Evolutionary conservation across 495 filamentous ascomycete species (phyloP).

Genomic region (Saxispiralis lemnorum): DNA sequence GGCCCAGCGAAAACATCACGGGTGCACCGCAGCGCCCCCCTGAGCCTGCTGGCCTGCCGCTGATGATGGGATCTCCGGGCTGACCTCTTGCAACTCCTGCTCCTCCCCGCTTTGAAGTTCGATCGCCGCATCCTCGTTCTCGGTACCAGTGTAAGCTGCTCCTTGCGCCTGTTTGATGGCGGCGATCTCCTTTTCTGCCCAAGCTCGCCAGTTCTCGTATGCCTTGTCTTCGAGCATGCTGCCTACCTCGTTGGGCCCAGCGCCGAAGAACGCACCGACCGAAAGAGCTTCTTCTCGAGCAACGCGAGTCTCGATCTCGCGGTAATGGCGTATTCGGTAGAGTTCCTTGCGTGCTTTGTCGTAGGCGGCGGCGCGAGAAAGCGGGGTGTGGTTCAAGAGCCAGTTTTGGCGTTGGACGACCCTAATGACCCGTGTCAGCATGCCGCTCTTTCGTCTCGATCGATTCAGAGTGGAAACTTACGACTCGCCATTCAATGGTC

Average conservation of each 20-base stretch:
- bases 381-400: constrained; percentile 27
- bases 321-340: constrained; percentile 60
- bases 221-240: constrained; percentile 64
- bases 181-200: constrained; percentile 44
- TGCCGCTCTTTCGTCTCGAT: too few relatives aligned
- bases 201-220: constrained; percentile 66
- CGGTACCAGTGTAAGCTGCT: constrained; percentile 32
- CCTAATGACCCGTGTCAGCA: constrained; percentile 28
- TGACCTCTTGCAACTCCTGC: constrained; percentile 9
- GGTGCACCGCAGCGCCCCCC: constrained; percentile 16
- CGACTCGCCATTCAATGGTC: constrained; percentile 52
- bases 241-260: constrained; percentile 50
- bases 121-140: constrained; percentile 18
- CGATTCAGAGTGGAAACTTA: neutral
- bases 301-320: constrained; percentile 70
- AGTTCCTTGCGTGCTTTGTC: constrained; percentile 80
- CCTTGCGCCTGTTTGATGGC: constrained; percentile 28
- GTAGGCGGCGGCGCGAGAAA: constrained; percentile 44
- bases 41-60: constrained; percentile 16
- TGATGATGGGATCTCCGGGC: constrained; percentile 8
- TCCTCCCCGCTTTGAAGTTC: neutral
- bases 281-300: constrained; percentile 75
- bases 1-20: constrained; percentile 1
- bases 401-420: constrained; percentile 85
- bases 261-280: constrained; percentile 74